phyloP scores from a whole-genome alignment of 2,329 filamentous ascomycete species.

The Hypoxylon sp. region DNA sequence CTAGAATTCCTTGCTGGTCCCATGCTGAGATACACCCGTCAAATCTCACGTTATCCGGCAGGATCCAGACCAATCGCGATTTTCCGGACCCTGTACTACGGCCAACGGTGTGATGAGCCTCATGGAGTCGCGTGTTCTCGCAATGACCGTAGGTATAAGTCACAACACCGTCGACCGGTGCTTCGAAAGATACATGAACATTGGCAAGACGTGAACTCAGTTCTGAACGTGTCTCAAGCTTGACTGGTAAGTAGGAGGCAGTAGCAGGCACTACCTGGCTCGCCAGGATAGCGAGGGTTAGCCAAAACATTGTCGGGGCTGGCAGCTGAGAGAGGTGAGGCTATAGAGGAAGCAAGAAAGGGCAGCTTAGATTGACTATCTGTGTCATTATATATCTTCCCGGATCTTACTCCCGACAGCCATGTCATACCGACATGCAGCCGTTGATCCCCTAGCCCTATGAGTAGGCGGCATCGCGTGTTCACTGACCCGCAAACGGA shows the following conservation, averaged over 20 bases:
- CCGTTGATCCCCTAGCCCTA: neutral
- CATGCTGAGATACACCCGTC: constrained; percentile 61
- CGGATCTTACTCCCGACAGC: constrained; percentile 3
- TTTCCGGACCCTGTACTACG: constrained; percentile 42
- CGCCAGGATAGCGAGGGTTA: constrained; percentile 32
- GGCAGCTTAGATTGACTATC: constrained; percentile 20
- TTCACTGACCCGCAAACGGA: constrained; percentile 12
- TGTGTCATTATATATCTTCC: constrained; percentile 25
- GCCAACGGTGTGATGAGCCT: constrained; percentile 52
- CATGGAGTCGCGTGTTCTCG: constrained; percentile 30
- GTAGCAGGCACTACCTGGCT: constrained; percentile 28
- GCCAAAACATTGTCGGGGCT: constrained; percentile 35
- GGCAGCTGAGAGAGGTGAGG: neutral
- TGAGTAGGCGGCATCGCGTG: constrained; percentile 21
- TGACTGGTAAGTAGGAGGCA: constrained; percentile 47
- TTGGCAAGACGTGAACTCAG: constrained; percentile 56
- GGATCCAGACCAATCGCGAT: constrained; percentile 55
- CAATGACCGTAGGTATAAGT: constrained; percentile 56
- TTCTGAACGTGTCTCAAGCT: constrained; percentile 56
- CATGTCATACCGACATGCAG: constrained; percentile 16
- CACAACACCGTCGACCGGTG: constrained; percentile 49
- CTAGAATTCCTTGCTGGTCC: constrained; percentile 51
- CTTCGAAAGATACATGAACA: constrained; percentile 51
- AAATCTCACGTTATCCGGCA: constrained; percentile 52
- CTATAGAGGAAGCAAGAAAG: constrained; percentile 13